Evolutionary conservation across 371 early-diverging fungal genomes (phyloP), one percentile per base, ranked within the genome.

Genomic region (Batrachochytrium dendrobatidis): DNA sequence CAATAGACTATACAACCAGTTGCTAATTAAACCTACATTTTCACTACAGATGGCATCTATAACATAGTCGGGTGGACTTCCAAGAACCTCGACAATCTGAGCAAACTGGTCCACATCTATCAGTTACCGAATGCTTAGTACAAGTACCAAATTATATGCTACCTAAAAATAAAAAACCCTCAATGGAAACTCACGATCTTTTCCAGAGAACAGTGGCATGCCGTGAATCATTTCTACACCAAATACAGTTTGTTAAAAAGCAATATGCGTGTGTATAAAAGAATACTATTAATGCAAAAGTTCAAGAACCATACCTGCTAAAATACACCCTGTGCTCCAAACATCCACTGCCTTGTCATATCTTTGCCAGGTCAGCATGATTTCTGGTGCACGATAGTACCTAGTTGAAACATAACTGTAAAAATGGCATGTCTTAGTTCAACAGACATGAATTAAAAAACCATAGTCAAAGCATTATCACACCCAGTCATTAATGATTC

Each of bases 321-420:
- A 87, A 55, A 99, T 96, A 75, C 98, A 98, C 24, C 98, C 99
- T 15, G 94, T 80, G 76, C 91, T 91, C 99, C 99, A 99, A 53
- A 98, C 90, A 76, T 99, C 99, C 25, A 99, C 91, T n/a, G 87
- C 92, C 45, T 90, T 89, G 56, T 90, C 91, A 73, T 98, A 99
- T 65, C 90, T 91, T 70, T 92, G 93, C 69, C 75, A 72, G n/a
- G 97, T 97, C 58, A 98, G 74, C 90, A 99, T 95, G 67, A 99
- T 89, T 67, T 99, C 99, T 30, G 99, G 99, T 18, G 99, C 91
- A 67, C 98, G 88, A 71, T 98, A 99, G 79, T 98, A 98, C 54
- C 98, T 81, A 1, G 99, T 99, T 6, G 95, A 88, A 10, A 96
- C 98, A 69, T 95, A 95, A 8, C 92, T 70, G 20, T 17, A 33